Evolutionary conservation across 495 filamentous ascomycete genomes (phyloP).

Genomic region (Penicillium riverlandense): DNA sequence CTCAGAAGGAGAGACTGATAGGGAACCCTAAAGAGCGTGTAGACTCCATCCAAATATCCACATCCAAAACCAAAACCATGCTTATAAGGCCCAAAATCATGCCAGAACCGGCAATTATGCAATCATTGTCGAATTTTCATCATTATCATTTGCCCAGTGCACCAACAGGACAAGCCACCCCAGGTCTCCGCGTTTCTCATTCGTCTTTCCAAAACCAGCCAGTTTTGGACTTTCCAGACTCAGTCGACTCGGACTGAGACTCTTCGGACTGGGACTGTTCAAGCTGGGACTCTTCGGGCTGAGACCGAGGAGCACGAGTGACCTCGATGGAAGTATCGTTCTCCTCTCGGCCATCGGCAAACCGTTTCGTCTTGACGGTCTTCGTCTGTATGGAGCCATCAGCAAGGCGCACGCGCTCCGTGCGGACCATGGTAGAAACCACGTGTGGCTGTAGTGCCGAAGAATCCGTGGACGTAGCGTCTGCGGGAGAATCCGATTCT

Average conservation of each 20-base stretch:
- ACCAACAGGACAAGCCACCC: too few species aligned
- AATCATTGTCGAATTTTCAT: too few species aligned
- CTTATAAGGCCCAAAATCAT: too few species aligned
- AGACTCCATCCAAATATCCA: too few species aligned
- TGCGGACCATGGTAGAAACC: conserved; percentile 51
- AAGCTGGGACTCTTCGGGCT: neutral
- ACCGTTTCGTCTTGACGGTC: conserved; percentile 53
- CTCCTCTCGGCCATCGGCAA: conserved; percentile 57
- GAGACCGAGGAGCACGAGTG: conserved; percentile 9
- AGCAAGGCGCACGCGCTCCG: conserved; percentile 42
- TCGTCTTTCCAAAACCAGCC: conserved; percentile 41
- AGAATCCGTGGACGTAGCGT: conserved; percentile 1
- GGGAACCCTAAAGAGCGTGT: too few species aligned
- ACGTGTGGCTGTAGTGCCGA: conserved; percentile 22
- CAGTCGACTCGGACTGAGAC: neutral
- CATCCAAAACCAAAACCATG: too few species aligned
- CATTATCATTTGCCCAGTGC: too few species aligned
- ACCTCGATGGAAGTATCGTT: conserved; percentile 39
- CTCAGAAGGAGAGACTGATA: too few species aligned
- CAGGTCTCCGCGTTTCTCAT: too few species aligned
- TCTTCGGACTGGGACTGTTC: conserved; percentile 1
- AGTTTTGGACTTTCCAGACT: conserved; percentile 13
- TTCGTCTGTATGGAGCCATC: conserved; percentile 58
- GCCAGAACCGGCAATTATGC: too few species aligned
- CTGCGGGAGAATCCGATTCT: conserved; percentile 1